A percentile compares a stretch with the other conserved stretches of the same genome.
Evolutionary conservation across 169 alveolate species (phyloP).

Genomic region (Eimeria necatrix): DNA sequence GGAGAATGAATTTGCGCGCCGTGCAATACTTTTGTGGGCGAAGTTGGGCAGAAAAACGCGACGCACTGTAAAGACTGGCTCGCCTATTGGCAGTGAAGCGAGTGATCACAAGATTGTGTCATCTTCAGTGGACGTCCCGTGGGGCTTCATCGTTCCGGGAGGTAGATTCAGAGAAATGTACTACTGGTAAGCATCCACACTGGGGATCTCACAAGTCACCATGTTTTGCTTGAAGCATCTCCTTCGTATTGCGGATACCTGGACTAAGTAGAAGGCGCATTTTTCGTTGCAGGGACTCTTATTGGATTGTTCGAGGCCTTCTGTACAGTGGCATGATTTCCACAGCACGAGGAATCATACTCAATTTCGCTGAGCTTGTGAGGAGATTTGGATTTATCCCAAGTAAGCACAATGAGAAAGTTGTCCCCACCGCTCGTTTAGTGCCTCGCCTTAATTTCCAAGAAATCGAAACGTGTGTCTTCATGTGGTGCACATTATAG

Average conservation of each 20-base stretch:
- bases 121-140: constrained; percentile 18
- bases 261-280: not conserved
- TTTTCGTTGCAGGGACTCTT: constrained; percentile 63
- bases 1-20: not conserved
- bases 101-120: not conserved
- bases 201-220: not conserved
- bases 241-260: not conserved
- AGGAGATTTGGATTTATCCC: constrained; percentile 82
- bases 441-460: too few relatives aligned
- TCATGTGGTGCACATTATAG: not conserved
- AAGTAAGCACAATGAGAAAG: not conserved
- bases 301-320: constrained; percentile 84
- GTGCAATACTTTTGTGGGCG: not conserved
- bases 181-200: constrained; percentile 80
- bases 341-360: constrained; percentile 82
- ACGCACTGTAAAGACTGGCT: not conserved
- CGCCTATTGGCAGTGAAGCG: not conserved
- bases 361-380: constrained; percentile 69
- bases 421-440: too few relatives aligned
- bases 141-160: constrained; percentile 84
- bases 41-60: constrained; percentile 27
- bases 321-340: constrained; percentile 76
- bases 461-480: not conserved
- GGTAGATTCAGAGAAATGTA: constrained; percentile 83
- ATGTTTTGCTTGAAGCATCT: not conserved